Conservation (phyloP, 306 rosid species). For the Fragaria iinumae region DNA sequence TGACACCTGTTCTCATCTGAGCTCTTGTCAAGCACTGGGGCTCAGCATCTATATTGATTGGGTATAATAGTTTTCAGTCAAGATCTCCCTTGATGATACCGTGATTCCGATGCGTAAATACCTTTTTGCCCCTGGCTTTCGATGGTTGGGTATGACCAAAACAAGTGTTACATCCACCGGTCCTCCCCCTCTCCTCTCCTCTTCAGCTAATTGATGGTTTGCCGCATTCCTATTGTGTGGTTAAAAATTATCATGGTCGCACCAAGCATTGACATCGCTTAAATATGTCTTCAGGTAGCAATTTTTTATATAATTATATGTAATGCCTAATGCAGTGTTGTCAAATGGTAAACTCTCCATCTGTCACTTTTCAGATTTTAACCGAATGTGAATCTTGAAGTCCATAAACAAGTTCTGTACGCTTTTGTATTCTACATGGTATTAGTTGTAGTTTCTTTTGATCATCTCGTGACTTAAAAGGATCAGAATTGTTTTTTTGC, state of each 20-base stretch:
- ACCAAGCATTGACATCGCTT: neutral
- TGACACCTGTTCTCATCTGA: neutral
- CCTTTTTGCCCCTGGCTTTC: neutral
- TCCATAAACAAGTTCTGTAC: neutral
- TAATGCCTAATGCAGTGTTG: neutral
- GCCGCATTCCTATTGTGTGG: neutral
- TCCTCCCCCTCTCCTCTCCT: neutral
- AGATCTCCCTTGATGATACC: neutral
- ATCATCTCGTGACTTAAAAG: slow-evolving; percentile 39
- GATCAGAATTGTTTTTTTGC: slow-evolving; percentile 49
- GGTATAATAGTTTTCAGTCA: neutral
- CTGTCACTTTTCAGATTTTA: neutral
- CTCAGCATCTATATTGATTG: neutral
- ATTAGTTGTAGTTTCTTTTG: slow-evolving; percentile 25
- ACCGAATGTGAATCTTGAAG: slow-evolving; percentile 15
- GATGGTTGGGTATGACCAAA: neutral
- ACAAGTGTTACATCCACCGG: neutral
- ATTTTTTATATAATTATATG: neutral
- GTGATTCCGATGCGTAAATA: neutral
- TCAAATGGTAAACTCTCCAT: neutral
- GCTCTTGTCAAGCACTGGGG: neutral
- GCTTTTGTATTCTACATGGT: neutral
- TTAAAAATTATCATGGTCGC: neutral
- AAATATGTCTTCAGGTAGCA: neutral
- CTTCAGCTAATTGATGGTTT: neutral